Evolutionary conservation across 345 rosid species (phyloP), one percentile per base, ranked within the genome.

Genomic region (Syzygium oleosum): DNA sequence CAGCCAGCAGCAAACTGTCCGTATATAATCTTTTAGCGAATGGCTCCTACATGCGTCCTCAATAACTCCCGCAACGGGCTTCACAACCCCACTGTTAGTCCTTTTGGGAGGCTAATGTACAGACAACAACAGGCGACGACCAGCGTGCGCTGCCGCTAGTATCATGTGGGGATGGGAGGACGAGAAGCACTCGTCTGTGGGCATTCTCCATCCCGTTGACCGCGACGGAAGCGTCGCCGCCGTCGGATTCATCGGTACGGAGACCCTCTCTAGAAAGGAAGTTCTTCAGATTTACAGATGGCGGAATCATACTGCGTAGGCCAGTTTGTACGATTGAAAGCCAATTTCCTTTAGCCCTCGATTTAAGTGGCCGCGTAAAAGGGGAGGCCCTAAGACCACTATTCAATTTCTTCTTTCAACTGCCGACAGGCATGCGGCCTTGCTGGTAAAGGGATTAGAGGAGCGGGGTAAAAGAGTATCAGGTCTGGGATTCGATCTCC

Each of bases 261-360:
- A 94, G 86, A 93, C 91, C 22, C 93, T 95, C 12, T 94, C 12
- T 94, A 99, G 99, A 94, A 88, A 89, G 99, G 98, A 86, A 91
- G 90, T 58, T 94, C 93, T 68, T 93, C 94, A 4, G 94, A 96
- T 87, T 91, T 98, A 87, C 97, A 95, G 88, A 94, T 96, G 96
- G 98, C 98, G 1, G 94, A 94, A 90, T 88, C 97, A 73, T 95
- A 91, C 93, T 89, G 88, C 54, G 90, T 91, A 4, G 99, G 99
- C 87, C 98, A 94, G 86, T 94, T 94, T 88, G 96, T 94, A 89
- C 93, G 92, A 91, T 87, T 95, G 87, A 96, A 91, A 90, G 88
- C 92, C 41, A 92, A 88, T 68, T 93, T 97, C 85, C 88, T 96
- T 84, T 84, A 94, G 93, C 90, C 98, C 98, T 22, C 93, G 93